A percentile compares a stretch with the other conserved stretches of the same genome.
These are phyloP conservation scores for Populus tomentosa DNA, from an alignment of 441 rosid species.

Conservation along the genomic window DNA sequence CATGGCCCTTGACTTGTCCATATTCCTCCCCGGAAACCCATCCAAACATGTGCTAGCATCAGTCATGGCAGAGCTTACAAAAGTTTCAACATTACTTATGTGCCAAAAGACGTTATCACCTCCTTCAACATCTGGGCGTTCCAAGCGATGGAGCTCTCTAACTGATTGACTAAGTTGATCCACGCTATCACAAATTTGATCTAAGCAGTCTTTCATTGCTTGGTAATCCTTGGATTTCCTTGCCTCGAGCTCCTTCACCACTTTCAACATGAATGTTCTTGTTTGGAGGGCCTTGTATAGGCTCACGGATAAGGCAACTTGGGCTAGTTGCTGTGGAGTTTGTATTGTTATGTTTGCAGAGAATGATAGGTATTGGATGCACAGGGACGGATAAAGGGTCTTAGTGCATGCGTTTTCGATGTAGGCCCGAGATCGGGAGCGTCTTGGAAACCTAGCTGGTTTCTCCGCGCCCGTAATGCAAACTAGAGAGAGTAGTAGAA, in stretches of 20 bases:
- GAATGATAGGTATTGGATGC: conserved; percentile 48
- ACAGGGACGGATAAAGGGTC: conserved; percentile 52
- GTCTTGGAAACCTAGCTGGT: conserved; percentile 5
- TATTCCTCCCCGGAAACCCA: conserved; percentile 45
- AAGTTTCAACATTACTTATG: conserved; percentile 57
- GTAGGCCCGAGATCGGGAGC: conserved; percentile 21
- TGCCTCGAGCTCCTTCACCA: conserved; percentile 32
- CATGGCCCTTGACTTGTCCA: conserved; percentile 64
- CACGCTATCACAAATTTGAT: conserved; percentile 50
- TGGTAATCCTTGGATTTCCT: conserved; percentile 38
- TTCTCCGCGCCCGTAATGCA: conserved; percentile 6
- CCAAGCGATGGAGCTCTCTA: conserved; percentile 38
- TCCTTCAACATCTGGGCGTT: background rate
- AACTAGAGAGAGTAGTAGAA: conserved; percentile 19
- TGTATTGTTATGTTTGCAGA: conserved; percentile 34
- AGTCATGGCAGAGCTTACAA: conserved; percentile 72
- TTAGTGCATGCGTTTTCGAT: conserved; percentile 45
- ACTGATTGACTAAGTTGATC: conserved; percentile 56
- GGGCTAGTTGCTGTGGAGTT: conserved; percentile 52
- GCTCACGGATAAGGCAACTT: conserved; percentile 56
- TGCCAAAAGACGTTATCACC: conserved; percentile 40
- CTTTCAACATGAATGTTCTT: conserved; percentile 50
- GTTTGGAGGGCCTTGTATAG: conserved; percentile 47
- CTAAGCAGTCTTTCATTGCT: conserved; percentile 53
- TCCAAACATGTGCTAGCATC: conserved; percentile 56